Base-by-base conservation (phyloP, 2,329 filamentous ascomycete species). In the Aureobasidium namibiae region DNA sequence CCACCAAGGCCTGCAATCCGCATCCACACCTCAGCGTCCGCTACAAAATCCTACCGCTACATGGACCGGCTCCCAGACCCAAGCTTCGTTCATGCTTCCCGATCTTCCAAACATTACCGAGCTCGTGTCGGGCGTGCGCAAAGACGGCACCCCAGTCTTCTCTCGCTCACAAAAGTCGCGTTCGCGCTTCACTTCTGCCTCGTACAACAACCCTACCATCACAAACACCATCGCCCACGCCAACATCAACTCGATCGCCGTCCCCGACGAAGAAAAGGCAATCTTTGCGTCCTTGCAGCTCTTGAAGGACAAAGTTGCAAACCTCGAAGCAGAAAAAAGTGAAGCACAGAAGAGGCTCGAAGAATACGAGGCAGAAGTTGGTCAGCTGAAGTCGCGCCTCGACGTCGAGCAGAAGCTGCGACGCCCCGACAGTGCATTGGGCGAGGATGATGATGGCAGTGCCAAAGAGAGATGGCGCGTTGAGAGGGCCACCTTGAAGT, bases 201-300 rank as follows among this genome's bases (percentile, higher is more conserved):
- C 72, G 3, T 69, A 57, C 41, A 38, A 56, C 33, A 50, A 53
- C 18, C 65, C 66, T 8, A 69, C 72, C 26, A 54, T 42, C 24
- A 56, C 52, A 6, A 56, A 31, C 53, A 70, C 69, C 14, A 60
- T 72, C 33, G 66, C 68, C 21, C 75, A 84, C 65, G 68, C 75
- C 13, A 75, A 77, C 0, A 70, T 86, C 21, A 77, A 83, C 38
- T 75, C 77, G 13, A 73, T 85, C 11, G 76, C 81, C 0, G 76
- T 85, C 46, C 83, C 83, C 0, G 76, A 80, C 13, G 82, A 86
- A 50, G 84, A 86, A 63, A 84, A 86, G 68, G 80, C 79, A 2
- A 78, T 87, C 49, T 84, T 83, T 65, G 76, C 81, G n/a, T 82
- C 82, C 11, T 72, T 86, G 16, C 77, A 83, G 56, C 70, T 82